Base-by-base conservation (phyloP, 2,329 filamentous ascomycete species). In the Diplocarpon mali region DNA sequence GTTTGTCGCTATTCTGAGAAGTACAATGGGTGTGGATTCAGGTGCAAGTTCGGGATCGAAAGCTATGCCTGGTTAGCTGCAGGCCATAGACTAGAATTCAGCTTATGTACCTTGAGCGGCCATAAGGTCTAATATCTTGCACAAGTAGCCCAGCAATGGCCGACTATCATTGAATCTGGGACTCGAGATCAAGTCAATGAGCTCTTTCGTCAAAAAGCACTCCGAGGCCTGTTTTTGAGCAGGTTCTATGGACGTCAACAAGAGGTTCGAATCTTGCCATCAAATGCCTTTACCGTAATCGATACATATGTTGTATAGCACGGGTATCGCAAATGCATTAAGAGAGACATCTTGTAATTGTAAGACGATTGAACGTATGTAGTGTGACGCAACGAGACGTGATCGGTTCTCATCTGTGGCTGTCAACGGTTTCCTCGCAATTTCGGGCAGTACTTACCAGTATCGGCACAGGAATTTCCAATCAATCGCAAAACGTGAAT, bases 401-500 rank as follows among this genome's bases (percentile, higher is more conserved):
- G 67, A 71, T 46, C 78, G 68, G 53, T 81, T 82, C 48, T 75
- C 70, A 56, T 82, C 76, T 73, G 44, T 9, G 2, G 11, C 14
- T 20, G 16, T 51, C 24, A 50, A 46, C 37, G 49, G 32, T 1
- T 12, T 24, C 7, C 17, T 42, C 17, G n/a, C 27, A 8, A 34
- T 24, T 4, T 2, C 28, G 11, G 16, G 38, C 12, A 2, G 30
- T 32, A 35, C 58, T 44, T 58, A 72, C 72, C 69, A 51, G 72
- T 74, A 51, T 81, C 77, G 15, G 77, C 78, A 50, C 75, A 80
- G 9, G 73, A 73, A 57, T 82, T 82, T 12, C 77, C 78, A 13
- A 77, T 66, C 15, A 80, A 60, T 17, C 78, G 72, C 13, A 81
- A 63, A 7, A 69, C 62, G 44, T 80, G 76, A 7, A 74, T 64